Percentiles rank a stretch among this genome's conserved stretches.
phyloP scores from a whole-genome alignment of 495 filamentous ascomycete genomes.

The Neurospora sp. region DNA sequence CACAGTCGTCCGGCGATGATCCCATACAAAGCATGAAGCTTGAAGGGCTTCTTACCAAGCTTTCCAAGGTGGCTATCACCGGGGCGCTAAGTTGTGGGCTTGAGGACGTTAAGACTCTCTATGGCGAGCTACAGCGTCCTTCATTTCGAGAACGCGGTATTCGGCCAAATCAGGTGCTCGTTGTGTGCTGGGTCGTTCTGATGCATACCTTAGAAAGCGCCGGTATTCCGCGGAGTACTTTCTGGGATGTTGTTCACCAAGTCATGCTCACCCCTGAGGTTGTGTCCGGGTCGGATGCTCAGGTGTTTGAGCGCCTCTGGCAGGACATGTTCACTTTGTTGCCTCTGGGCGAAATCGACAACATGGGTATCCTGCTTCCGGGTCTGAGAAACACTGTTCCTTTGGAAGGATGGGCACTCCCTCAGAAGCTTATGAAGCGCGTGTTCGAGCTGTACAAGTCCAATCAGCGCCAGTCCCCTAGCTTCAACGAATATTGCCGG shows the following conservation, averaged over 20 bases:
- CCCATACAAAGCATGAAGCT: conserved; percentile 24
- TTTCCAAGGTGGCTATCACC: conserved; percentile 24
- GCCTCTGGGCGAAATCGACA: conserved; percentile 69
- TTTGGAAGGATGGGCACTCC: conserved; percentile 63
- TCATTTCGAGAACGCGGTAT: conserved; percentile 57
- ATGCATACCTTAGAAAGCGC: conserved; percentile 48
- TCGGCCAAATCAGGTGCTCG: conserved; percentile 41
- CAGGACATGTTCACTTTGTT: conserved; percentile 60
- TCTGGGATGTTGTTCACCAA: conserved; percentile 49
- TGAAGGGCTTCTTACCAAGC: conserved; percentile 33
- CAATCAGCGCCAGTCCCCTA: conserved; percentile 46
- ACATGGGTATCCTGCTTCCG: conserved; percentile 47
- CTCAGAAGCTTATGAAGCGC: conserved; percentile 54
- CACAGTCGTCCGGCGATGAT: conserved; percentile 16
- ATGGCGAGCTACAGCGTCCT: conserved; percentile 48
- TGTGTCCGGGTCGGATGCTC: conserved; percentile 36
- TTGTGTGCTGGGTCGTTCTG: conserved; percentile 58
- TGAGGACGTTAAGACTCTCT: conserved; percentile 45
- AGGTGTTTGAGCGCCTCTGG: conserved; percentile 62
- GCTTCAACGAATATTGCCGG: conserved; percentile 75
- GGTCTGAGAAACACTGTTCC: conserved; percentile 43
- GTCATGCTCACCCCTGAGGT: conserved; percentile 28
- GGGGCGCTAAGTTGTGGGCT: conserved; percentile 41
- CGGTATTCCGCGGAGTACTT: conserved; percentile 34
- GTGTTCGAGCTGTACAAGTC: conserved; percentile 56